phyloP scores from a whole-genome alignment of 805 yeast genomes.

The Jamesozyma piceae region DNA sequence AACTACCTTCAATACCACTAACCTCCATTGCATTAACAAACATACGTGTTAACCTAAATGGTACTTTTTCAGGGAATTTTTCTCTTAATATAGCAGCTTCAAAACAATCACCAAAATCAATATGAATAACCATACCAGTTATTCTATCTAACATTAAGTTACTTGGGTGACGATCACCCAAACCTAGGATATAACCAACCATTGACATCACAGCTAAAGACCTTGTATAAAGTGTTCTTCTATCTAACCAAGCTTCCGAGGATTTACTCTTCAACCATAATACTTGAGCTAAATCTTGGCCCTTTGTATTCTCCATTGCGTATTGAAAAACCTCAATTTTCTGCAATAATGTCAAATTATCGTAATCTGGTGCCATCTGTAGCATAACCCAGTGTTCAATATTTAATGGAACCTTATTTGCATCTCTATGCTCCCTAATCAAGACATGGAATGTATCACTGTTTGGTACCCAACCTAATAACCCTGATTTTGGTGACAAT shows the following conservation, averaged over 20 bases:
- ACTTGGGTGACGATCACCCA: constrained; percentile 96
- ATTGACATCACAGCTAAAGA: constrained; percentile 96
- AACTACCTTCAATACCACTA: constrained; percentile 94
- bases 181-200: constrained; percentile 92
- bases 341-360: constrained; percentile 74
- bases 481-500: constrained; percentile 89
- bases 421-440: constrained; percentile 85
- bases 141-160: constrained; percentile 89
- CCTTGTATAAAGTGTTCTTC: constrained; percentile 90
- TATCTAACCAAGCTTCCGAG: constrained; percentile 93
- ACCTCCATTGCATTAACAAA: constrained; percentile 97
- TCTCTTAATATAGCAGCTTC: constrained; percentile 95
- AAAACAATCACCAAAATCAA: constrained; percentile 97
- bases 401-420: constrained; percentile 76
- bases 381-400: constrained; percentile 91
- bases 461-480: constrained; percentile 93
- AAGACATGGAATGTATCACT: constrained; percentile 92
- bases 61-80: constrained; percentile 95
- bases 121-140: constrained; percentile 91
- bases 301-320: constrained; percentile 88
- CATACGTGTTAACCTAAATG: constrained; percentile 92
- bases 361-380: constrained; percentile 95
- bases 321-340: constrained; percentile 94
- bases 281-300: constrained; percentile 90
- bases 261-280: constrained; percentile 92